Evolutionary conservation across 2,329 filamentous ascomycete species (phyloP).

Genomic region (Arachnomyces sp.): DNA sequence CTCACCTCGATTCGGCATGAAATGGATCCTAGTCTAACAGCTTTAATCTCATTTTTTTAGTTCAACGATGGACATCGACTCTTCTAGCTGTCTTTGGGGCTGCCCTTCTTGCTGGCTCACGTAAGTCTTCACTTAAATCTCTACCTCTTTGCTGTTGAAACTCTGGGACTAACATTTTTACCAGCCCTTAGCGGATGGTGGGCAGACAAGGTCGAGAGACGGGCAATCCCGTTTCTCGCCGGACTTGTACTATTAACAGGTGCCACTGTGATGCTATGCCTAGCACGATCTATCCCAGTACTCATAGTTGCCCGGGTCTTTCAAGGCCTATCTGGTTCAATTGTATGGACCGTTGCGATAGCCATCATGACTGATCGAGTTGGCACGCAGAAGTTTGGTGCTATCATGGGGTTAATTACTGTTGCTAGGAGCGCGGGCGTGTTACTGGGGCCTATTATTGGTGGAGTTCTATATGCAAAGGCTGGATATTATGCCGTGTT

Average conservation of each 20-base stretch:
- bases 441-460: constrained; percentile 49
- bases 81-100: constrained; percentile 64
- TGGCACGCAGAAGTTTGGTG: constrained; percentile 48
- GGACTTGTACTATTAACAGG: constrained; percentile 46
- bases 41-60: constrained; percentile 15
- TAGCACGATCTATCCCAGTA: constrained; percentile 41
- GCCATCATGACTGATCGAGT: constrained; percentile 54
- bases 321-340: constrained; percentile 49
- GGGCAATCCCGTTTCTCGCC: constrained; percentile 50
- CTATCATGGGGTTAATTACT: constrained; percentile 50
- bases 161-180: not conserved
- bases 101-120: constrained; percentile 52
- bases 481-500: constrained; percentile 53
- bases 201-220: constrained; percentile 45
- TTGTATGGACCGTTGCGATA: constrained; percentile 53
- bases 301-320: constrained; percentile 47
- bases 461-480: constrained; percentile 53
- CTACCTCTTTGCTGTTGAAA: not conserved
- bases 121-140: constrained; percentile 22
- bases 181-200: constrained; percentile 37
- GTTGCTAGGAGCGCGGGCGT: constrained; percentile 52
- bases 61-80: constrained; percentile 65
- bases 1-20: too few species aligned
- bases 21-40: too few species aligned
- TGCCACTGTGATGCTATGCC: constrained; percentile 48